Base-by-base conservation (phyloP, 2,329 filamentous ascomycete species). In the Fusarium scirpi region DNA sequence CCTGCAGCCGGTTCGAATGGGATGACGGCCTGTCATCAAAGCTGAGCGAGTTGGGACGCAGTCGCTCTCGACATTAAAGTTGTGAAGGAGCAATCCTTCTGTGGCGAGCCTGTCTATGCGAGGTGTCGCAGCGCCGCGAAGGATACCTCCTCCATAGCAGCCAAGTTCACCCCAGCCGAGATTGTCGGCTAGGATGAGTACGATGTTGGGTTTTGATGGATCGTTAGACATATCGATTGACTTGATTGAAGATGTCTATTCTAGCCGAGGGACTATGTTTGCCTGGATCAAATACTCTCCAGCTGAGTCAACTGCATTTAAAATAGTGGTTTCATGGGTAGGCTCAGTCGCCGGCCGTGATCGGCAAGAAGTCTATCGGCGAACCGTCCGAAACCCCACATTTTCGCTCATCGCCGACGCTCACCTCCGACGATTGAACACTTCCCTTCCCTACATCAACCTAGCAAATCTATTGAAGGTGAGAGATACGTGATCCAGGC, bases 41-140 rank as follows among this genome's bases (percentile, higher is more conserved):
- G 78, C 78, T 1, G 78, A 79, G 0, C 78, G 76, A 0, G 78
- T 80, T 5, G 78, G 76, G 1, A 80, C 78, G 16, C 78, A 80
- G 34, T 80, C 78, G 54, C 78, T 79, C 57, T 80, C 78, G 6
- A 80, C 77, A n/a, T 80, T 80, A 72, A 80, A 80, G 62, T 80
- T 80, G 56, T 80, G 78, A 15, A 79, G 46, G 1, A 79, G 63
- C 1, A 80, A 69, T 8, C 78, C 78, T 40, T 80, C 71, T 1
- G 72, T 75, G 6, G 78, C 75, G 9, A 80, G 71, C 18, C 67
- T 71, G 43, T 80, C 78, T 48, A 80, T 80, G 6, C 78, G 68
- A 12, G 77, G 78, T 0, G 78, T 80, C 4, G 76, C 72, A 6
- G 78, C 78, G 8, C 79, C 79, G 2, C 78, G 76, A 5, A 80